Base-by-base conservation (phyloP, 495 filamentous ascomycete species). In the Amorphotheca resinae region DNA sequence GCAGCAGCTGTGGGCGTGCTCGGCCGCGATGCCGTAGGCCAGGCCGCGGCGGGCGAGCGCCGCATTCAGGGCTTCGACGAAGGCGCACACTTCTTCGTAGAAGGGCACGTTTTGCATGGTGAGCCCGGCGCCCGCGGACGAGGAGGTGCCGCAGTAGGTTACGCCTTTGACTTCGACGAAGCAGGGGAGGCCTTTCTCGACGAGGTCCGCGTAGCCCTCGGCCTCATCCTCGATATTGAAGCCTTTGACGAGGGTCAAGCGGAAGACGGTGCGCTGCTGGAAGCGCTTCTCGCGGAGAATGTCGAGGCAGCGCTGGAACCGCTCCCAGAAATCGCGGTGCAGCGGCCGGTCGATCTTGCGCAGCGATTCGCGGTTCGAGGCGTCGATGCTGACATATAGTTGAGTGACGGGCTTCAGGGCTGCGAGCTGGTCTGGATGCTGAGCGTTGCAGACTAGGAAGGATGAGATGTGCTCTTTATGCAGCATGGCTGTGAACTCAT, bases 401-500 rank as follows among this genome's bases (percentile, higher is more conserved):
- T 96, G 89, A 0, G 89, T 96, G 23, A 95, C 87, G 26, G 76
- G 82, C 42, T 79, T 63, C 18, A 96, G 66, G 0, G 79, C 70
- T 9, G 81, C 83, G 18, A 96, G 76, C 55, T 95, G 84, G 26
- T 87, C 86, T 9, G 89, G 88, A 59, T 96, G 89, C 56, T 96
- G 89, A n/a, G 89, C 89, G 59, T 96, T 96, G 67, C 89, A 96
- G 38, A 96, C 89, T 0, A 96, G 70, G 68, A 96, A 96, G 34
- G 80, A 89, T 12, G 84, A 93, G 52, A 96, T 93, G 56, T 74
- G 82, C 57, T 91, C 83, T 15, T 53, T 63, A 62, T 96, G 89
- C 45, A 96, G 67, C 64, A 95, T 66, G 31, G 68, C 71, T 1
- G 89, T 59, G 56, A 96, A 87, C 48, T 81, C 80, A 61, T 96